A percentile compares a stretch with the other conserved stretches of the same genome.
These are phyloP conservation scores for Austroboletus niveus DNA, from an alignment of 1,284 basidiomycete species.

Conservation along the genomic window DNA sequence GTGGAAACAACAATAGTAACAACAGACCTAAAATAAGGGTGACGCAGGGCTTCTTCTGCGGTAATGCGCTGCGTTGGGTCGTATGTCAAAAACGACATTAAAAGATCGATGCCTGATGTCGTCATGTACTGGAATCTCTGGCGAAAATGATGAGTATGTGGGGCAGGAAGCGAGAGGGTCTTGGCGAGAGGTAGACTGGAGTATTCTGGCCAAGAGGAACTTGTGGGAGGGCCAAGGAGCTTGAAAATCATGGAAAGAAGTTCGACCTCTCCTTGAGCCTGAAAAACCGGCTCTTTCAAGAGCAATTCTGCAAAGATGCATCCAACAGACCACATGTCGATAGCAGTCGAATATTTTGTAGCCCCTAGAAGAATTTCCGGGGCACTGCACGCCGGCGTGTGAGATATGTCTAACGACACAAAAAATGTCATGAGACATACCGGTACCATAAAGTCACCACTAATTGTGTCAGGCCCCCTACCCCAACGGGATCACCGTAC, in stretches of 20 bases:
- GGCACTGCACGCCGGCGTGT: slow-evolving; percentile 52
- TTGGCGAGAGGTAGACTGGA: slow-evolving; percentile 76
- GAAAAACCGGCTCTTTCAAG: slow-evolving; percentile 90
- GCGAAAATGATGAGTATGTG: slow-evolving; percentile 70
- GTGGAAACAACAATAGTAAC: not conserved
- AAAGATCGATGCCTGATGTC: slow-evolving; percentile 80
- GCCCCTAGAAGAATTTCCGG: slow-evolving; percentile 95
- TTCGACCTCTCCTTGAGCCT: slow-evolving; percentile 94
- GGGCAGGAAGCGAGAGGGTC: slow-evolving; percentile 74
- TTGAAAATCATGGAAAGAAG: slow-evolving; percentile 92
- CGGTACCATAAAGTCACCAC: slow-evolving; percentile 99
- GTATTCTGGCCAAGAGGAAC: slow-evolving; percentile 86
- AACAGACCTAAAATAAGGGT: slow-evolving; percentile 88
- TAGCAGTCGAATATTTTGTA: slow-evolving; percentile 89
- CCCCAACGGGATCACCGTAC: slow-evolving; percentile 91
- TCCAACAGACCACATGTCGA: slow-evolving; percentile 99
- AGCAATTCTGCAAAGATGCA: slow-evolving; percentile 98
- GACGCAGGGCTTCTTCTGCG: slow-evolving; percentile 85
- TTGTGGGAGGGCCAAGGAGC: slow-evolving; percentile 87
- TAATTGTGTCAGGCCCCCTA: slow-evolving; percentile 93
- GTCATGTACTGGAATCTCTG: slow-evolving; percentile 82
- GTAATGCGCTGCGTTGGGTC: slow-evolving; percentile 84
- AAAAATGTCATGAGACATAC: slow-evolving; percentile 46
- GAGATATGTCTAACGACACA: slow-evolving; percentile 1
- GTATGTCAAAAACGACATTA: slow-evolving; percentile 83